These are phyloP conservation scores for Wallacemonas sp. DNA, from an alignment of 208 protist genomes.

Conservation along the genomic window DNA sequence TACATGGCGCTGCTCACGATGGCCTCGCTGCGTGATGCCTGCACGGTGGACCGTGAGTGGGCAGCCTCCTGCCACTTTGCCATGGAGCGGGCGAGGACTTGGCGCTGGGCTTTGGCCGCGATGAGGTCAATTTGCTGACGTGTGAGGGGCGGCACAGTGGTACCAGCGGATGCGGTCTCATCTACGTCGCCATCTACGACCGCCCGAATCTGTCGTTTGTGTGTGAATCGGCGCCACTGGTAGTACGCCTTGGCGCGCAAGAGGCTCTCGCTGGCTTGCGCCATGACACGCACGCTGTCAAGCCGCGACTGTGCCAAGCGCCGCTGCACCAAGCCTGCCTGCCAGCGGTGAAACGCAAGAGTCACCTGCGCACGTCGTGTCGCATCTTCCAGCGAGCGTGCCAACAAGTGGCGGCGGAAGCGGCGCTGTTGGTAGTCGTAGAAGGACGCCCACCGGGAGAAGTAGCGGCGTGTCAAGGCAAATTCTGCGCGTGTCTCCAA, in stretches of 20 bases:
- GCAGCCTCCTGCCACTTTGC: constrained; percentile 2
- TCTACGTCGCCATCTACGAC: background rate
- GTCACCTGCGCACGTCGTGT: constrained; percentile 39
- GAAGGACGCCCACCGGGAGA: constrained; percentile 61
- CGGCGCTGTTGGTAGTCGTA: constrained; percentile 68
- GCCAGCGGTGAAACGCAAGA: constrained; percentile 42
- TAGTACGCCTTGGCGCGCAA: constrained; percentile 35
- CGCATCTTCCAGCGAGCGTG: constrained; percentile 39
- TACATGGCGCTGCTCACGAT: constrained; percentile 9
- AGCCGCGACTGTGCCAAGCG: constrained; percentile 14
- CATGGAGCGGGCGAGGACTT: constrained; percentile 38
- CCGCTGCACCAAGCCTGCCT: constrained; percentile 19
- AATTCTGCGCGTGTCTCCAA: constrained; percentile 37
- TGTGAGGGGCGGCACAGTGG: too few relatives aligned
- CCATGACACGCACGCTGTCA: constrained; percentile 24
- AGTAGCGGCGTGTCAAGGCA: constrained; percentile 48
- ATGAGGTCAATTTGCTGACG: constrained; percentile 39
- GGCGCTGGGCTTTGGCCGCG: constrained; percentile 41
- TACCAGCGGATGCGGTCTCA: too few relatives aligned
- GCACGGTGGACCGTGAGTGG: too few relatives aligned
- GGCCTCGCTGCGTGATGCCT: background rate
- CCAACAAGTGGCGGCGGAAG: constrained; percentile 39
- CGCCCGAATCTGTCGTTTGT: background rate
- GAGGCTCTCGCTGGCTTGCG: constrained; percentile 10
- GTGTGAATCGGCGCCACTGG: constrained; percentile 31